phyloP scores from a whole-genome alignment of 2,329 filamentous ascomycete genomes.

The Aspergillus tanneri region DNA sequence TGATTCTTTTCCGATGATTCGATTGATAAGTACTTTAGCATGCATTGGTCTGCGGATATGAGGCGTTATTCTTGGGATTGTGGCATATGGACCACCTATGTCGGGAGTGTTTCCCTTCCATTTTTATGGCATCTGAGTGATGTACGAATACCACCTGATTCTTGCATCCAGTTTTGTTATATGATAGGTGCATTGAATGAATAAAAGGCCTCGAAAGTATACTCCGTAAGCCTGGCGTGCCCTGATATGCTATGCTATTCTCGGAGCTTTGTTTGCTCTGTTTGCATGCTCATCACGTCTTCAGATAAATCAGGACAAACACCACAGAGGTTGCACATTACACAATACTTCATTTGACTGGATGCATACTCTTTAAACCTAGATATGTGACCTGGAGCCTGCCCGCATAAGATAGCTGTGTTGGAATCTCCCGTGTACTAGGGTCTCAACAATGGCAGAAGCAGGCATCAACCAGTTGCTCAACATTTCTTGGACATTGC shows the following conservation, averaged over 20 bases:
- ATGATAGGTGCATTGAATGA: too few species aligned
- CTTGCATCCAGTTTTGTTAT: too few species aligned
- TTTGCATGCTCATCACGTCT: background rate
- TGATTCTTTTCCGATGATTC: constrained; percentile 18
- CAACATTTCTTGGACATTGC: constrained; percentile 55
- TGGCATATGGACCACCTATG: background rate
- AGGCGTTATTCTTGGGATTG: background rate
- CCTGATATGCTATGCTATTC: background rate
- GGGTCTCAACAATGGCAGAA: too few species aligned
- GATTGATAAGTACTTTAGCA: background rate
- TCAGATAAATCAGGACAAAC: too few species aligned
- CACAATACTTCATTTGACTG: too few species aligned
- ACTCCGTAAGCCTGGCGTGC: too few species aligned
- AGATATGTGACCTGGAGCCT: too few species aligned
- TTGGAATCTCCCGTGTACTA: too few species aligned
- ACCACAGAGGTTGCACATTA: too few species aligned
- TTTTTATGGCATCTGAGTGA: background rate
- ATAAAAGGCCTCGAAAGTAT: too few species aligned
- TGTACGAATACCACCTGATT: background rate
- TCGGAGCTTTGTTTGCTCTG: constrained; percentile 8
- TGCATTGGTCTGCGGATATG: background rate
- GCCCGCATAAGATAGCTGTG: too few species aligned
- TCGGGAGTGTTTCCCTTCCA: background rate
- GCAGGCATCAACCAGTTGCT: constrained; percentile 45
- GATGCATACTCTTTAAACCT: too few species aligned